Evolutionary conservation across 2,329 filamentous ascomycete species (phyloP), one percentile per base, ranked within the genome.

Genomic region (Pseudogymnoascus sp.): DNA sequence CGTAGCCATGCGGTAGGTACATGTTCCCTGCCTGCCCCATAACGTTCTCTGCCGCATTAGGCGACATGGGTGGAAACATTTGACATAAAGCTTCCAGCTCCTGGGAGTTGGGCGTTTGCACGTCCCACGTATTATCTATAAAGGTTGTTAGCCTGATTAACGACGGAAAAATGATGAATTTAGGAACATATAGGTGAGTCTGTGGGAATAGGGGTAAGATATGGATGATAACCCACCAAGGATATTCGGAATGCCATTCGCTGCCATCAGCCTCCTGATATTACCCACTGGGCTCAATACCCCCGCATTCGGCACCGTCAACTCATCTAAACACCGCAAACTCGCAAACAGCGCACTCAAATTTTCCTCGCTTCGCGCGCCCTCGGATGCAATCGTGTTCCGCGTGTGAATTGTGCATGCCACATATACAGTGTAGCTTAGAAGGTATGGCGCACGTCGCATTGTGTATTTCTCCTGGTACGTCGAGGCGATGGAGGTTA

Each of bases 351-450:
- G 63, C 14, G 69, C 62, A 3, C 65, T 66, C 12, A 69, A 64
- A 62, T 72, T 67, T 37, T 74, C 70, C 5, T 66, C 63, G 33
- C 64, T 53, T 31, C 25, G 23, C 53, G 67, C 62, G 59, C 63
- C 63, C 28, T 66, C 60, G 18, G 72, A 67, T 2, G 70, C 66
- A 8, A 74, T 73, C 7, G 70, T 71, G 65, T 76, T 77, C 28
- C 75, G 71, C 5, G 75, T 75, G 60, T 77, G 75, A 56, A 77
- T 77, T 0, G 75, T 76, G 63, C 74, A 76, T 2, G 75, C 73
- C 12, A 77, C 75, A 67, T 78, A 79, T 1, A 77, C 69, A 8
- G 76, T 75, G 60, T 79, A 79, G 21, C 74, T 75, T 4, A 78
- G 70, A 4, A 79, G 63, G 67, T 78, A 79, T 1, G 75, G 75